Conservation (phyloP, 495 filamentous ascomycete species). For the Aspergillus coremiiformis region DNA sequence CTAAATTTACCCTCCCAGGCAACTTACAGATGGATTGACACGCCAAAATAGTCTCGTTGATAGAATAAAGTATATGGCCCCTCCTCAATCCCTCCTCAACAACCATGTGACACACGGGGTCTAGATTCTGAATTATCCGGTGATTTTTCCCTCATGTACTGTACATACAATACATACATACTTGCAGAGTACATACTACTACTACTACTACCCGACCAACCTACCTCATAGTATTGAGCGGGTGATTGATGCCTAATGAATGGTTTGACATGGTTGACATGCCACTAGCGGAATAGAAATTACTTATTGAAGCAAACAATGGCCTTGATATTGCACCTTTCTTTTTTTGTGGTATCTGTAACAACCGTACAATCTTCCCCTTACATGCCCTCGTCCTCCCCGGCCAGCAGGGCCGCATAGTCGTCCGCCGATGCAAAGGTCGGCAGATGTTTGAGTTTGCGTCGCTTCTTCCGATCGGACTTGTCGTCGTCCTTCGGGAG, state of each 20-base stretch:
- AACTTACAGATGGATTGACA: background rate
- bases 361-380: background rate
- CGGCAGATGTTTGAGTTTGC: conserved; percentile 81
- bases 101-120: too few relatives aligned
- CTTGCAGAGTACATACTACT: too few relatives aligned
- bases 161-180: too few relatives aligned
- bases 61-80: too few relatives aligned
- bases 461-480: conserved; percentile 59
- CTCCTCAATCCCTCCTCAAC: too few relatives aligned
- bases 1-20: too few relatives aligned
- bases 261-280: too few relatives aligned
- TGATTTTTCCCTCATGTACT: too few relatives aligned
- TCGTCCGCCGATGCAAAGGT: conserved; percentile 91
- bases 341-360: conserved; percentile 17
- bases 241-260: too few relatives aligned
- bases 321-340: background rate
- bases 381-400: conserved; percentile 58
- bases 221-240: too few relatives aligned
- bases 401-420: conserved; percentile 78
- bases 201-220: too few relatives aligned
- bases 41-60: background rate
- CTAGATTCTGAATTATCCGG: too few relatives aligned
- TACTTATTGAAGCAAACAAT: background rate
- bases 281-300: background rate
- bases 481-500: conserved; percentile 36